These are phyloP conservation scores for Mycena vitilis DNA, from an alignment of 768 basidiomycete species.

Conservation along the genomic window DNA sequence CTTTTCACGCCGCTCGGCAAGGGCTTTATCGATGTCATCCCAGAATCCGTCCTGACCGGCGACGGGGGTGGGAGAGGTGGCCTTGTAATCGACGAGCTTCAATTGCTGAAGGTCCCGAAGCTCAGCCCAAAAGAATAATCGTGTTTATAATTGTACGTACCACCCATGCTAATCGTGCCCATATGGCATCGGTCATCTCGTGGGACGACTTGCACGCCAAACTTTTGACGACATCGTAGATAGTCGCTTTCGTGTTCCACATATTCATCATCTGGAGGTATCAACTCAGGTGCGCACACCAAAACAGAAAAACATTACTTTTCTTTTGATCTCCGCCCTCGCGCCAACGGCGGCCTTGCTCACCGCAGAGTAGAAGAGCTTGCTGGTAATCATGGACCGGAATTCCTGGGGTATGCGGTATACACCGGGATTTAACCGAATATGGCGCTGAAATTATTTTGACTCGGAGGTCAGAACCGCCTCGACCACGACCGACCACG, in stretches of 20 bases:
- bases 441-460: too few species aligned
- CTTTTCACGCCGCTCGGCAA: not conserved
- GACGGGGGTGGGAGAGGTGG: too few species aligned
- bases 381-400: not conserved
- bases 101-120: conserved; percentile 10
- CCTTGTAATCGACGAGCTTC: conserved; percentile 1
- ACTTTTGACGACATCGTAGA: not conserved
- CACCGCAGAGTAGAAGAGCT: not conserved
- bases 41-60: not conserved
- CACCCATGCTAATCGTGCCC: conserved; percentile 1
- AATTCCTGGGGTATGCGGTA: conserved; percentile 20
- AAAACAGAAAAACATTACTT: too few species aligned
- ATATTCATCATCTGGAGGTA: not conserved
- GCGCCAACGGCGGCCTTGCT: conserved; percentile 2
- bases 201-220: conserved; percentile 9
- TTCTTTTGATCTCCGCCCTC: conserved; percentile 5
- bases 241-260: not conserved
- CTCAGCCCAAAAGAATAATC: conserved; percentile 10
- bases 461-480: too few species aligned
- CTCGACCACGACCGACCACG: too few species aligned
- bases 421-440: not conserved
- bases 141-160: too few species aligned
- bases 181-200: conserved; percentile 3
- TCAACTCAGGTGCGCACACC: too few species aligned
- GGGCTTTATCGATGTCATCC: not conserved